These are phyloP conservation scores for Blastobotrys malaysiensis DNA, from an alignment of 1,139 yeast genomes.

Conservation along the genomic window DNA sequence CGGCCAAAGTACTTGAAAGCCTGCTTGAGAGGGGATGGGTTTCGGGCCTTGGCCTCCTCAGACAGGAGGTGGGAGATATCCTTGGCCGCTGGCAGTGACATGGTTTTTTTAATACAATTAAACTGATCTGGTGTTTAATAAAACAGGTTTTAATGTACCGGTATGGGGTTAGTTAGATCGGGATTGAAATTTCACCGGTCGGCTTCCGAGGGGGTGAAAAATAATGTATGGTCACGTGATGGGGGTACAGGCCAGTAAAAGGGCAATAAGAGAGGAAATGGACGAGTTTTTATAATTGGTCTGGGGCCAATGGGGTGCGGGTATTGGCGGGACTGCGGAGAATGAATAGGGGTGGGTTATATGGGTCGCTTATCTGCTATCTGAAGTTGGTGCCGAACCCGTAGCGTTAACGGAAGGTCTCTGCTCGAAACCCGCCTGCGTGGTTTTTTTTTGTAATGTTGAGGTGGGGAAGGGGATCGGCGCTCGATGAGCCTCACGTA, in stretches of 20 bases:
- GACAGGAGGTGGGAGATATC: slow-evolving; percentile 75
- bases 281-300: background rate
- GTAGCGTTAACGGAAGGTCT: background rate
- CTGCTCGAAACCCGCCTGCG: background rate
- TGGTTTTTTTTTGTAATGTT: background rate
- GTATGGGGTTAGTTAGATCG: background rate
- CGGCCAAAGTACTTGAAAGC: slow-evolving; percentile 72
- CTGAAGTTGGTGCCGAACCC: background rate
- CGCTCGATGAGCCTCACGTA: background rate
- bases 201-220: background rate
- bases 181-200: background rate
- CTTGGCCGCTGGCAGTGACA: slow-evolving; percentile 40
- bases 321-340: background rate
- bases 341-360: background rate
- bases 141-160: too few relatives aligned
- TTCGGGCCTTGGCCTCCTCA: slow-evolving; percentile 70
- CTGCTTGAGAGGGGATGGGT: slow-evolving; percentile 72
- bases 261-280: background rate
- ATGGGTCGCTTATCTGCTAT: background rate
- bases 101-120: background rate
- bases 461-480: background rate
- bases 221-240: background rate
- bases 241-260: background rate
- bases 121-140: too few relatives aligned
- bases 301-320: background rate